phyloP scores from a whole-genome alignment of 768 basidiomycete species.

The Amanita rubescens region DNA sequence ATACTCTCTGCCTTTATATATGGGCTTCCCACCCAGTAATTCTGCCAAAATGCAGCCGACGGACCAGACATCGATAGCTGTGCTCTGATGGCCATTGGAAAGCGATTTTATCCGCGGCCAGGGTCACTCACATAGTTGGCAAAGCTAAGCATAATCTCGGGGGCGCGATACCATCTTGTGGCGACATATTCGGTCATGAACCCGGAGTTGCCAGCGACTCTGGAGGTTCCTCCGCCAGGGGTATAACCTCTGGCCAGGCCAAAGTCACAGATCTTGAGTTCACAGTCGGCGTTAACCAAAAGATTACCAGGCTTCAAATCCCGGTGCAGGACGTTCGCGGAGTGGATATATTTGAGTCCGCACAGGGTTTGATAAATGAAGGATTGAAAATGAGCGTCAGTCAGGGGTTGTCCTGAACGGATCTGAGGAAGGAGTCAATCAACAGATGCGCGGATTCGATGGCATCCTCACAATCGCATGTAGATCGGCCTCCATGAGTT shows the following conservation, averaged over 20 bases:
- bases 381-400: slow-evolving; percentile 89
- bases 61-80: slow-evolving; percentile 93
- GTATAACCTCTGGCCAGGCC: slow-evolving; percentile 93
- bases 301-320: slow-evolving; percentile 94
- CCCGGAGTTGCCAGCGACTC: slow-evolving; percentile 74
- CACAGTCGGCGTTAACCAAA: slow-evolving; percentile 97
- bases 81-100: slow-evolving; percentile 44
- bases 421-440: slow-evolving; percentile 37
- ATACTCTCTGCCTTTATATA: slow-evolving; percentile 96
- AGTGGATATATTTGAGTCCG: slow-evolving; percentile 97
- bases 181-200: slow-evolving; percentile 99
- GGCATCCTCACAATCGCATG: slow-evolving; percentile 79
- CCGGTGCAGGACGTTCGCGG: slow-evolving; percentile 94
- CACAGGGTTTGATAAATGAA: slow-evolving; percentile 99
- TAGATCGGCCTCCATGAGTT: slow-evolving; percentile 99
- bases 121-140: slow-evolving; percentile 76
- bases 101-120: not conserved
- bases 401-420: slow-evolving; percentile 81
- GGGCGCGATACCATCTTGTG: slow-evolving; percentile 98
- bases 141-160: slow-evolving; percentile 98
- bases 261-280: slow-evolving; percentile 98
- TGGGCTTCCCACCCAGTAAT: slow-evolving; percentile 86
- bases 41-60: slow-evolving; percentile 95
- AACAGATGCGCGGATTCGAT: not conserved
- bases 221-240: slow-evolving; percentile 69